Conservation (phyloP, 2,329 filamentous ascomycete genomes). For the Apiospora arundinis region DNA sequence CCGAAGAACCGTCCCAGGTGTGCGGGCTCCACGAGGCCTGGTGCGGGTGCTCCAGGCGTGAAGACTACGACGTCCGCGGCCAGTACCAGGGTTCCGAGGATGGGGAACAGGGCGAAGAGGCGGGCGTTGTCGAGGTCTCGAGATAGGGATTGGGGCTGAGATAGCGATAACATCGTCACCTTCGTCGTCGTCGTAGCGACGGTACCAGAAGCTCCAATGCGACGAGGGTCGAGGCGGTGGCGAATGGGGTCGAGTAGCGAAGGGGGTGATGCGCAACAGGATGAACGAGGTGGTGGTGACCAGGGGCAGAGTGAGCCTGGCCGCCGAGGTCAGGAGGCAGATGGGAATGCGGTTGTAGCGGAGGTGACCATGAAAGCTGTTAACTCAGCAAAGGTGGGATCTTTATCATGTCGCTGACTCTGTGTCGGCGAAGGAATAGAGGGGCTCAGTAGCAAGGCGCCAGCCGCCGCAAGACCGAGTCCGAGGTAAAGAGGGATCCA, state of each 20-base stretch:
- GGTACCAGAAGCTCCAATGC: too few relatives aligned
- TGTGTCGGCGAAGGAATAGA: not conserved
- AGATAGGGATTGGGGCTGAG: not conserved
- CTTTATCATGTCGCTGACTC: not conserved
- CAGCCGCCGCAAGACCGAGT: not conserved
- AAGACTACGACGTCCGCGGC: conserved; percentile 14
- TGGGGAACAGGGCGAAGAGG: not conserved
- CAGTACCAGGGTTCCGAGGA: not conserved
- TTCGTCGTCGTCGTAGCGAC: too few relatives aligned
- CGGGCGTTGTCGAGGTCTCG: conserved; percentile 14
- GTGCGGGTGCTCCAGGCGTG: conserved; percentile 11
- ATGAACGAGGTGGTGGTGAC: conserved; percentile 1
- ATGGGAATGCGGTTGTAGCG: not conserved
- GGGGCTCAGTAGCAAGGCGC: not conserved
- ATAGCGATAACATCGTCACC: not conserved
- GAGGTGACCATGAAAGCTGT: not conserved
- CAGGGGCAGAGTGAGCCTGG: conserved; percentile 4
- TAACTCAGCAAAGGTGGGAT: not conserved
- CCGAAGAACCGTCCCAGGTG: conserved; percentile 21
- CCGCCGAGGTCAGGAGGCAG: not conserved
- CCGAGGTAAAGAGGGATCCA: conserved; percentile 17
- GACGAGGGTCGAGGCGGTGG: not conserved
- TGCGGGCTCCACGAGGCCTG: conserved; percentile 9
- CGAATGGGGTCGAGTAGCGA: not conserved
- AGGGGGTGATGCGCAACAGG: not conserved